Evolutionary conservation across 768 basidiomycete species (phyloP).

Genomic region (Hydnum rufescens): DNA sequence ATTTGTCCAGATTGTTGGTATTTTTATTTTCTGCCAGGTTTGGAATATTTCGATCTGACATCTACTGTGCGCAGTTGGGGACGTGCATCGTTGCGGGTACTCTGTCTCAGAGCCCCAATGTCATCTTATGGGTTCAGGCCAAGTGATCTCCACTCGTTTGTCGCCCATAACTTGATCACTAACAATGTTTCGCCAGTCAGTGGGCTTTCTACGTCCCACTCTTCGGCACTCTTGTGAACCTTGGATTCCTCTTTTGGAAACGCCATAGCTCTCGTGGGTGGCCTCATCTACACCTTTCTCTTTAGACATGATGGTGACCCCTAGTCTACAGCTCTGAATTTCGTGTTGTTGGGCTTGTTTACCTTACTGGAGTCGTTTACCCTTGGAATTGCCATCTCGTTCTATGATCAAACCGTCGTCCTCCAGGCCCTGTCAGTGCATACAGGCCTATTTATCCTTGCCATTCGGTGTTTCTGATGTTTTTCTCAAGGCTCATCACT

Average conservation of each 20-base stretch:
- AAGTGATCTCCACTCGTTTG: constrained; percentile 29
- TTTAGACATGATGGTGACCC: background rate
- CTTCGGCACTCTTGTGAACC: constrained; percentile 58
- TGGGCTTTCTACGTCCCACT: constrained; percentile 71
- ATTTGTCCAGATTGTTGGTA: constrained; percentile 28
- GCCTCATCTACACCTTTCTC: background rate
- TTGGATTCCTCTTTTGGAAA: constrained; percentile 77
- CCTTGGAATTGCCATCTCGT: constrained; percentile 67
- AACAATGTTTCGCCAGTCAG: constrained; percentile 7
- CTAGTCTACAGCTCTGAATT: constrained; percentile 36
- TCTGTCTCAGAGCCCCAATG: constrained; percentile 43
- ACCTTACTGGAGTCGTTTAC: constrained; percentile 83
- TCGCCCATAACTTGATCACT: constrained; percentile 1
- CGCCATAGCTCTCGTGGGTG: constrained; percentile 51
- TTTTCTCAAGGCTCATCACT: constrained; percentile 45
- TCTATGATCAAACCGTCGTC: constrained; percentile 50
- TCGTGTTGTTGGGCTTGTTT: constrained; percentile 68
- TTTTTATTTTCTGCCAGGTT: constrained; percentile 17
- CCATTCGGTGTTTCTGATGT: constrained; percentile 3
- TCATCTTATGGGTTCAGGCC: constrained; percentile 43
- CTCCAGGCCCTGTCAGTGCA: constrained; percentile 62
- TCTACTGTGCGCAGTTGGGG: constrained; percentile 27
- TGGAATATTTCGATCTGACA: background rate
- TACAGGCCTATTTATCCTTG: constrained; percentile 6
- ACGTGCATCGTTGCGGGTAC: constrained; percentile 59